These are phyloP conservation scores for Monilinia fructigena DNA, from an alignment of 2,329 filamentous ascomycete genomes.

Conservation along the genomic window DNA sequence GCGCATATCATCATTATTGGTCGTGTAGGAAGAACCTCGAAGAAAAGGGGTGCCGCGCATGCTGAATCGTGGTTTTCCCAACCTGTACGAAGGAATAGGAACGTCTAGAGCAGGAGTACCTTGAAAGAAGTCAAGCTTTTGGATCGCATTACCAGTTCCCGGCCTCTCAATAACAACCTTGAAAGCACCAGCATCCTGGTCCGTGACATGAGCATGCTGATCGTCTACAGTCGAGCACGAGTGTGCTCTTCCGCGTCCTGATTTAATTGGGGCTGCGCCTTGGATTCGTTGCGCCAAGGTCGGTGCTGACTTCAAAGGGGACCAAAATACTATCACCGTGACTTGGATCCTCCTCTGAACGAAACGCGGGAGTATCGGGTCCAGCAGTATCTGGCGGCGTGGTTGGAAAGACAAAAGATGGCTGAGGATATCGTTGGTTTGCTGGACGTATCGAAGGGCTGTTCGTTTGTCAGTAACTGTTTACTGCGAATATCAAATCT, in stretches of 20 bases:
- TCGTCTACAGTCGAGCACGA: slow-evolving; percentile 79
- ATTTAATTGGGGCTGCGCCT: slow-evolving; percentile 24
- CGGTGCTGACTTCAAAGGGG: slow-evolving; percentile 36
- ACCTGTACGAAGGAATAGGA: slow-evolving; percentile 77
- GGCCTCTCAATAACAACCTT: slow-evolving; percentile 79
- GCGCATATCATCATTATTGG: slow-evolving; percentile 65
- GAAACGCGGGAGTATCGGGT: slow-evolving; percentile 48
- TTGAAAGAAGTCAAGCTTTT: slow-evolving; percentile 50
- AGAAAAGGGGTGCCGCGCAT: slow-evolving; percentile 72
- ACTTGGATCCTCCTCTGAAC: slow-evolving; percentile 32
- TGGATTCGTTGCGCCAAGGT: slow-evolving; percentile 43
- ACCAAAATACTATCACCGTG: slow-evolving; percentile 39
- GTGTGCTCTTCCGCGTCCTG: slow-evolving; percentile 58
- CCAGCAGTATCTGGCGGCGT: slow-evolving; percentile 60
- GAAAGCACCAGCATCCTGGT: slow-evolving; percentile 64
- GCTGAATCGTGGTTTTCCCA: slow-evolving; percentile 81
- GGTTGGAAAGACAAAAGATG: slow-evolving; percentile 58
- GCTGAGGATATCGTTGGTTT: slow-evolving; percentile 60
- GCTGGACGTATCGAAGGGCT: slow-evolving; percentile 62
- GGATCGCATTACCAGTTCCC: slow-evolving; percentile 53
- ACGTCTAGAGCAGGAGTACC: slow-evolving; percentile 64
- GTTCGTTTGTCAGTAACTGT: slow-evolving; percentile 31
- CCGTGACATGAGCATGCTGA: slow-evolving; percentile 50
- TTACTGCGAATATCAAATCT: slow-evolving; percentile 22
- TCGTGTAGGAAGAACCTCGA: slow-evolving; percentile 76